These are phyloP conservation scores for Pterocarpus santalinus DNA, from an alignment of 306 rosid genomes.

Conservation along the genomic window DNA sequence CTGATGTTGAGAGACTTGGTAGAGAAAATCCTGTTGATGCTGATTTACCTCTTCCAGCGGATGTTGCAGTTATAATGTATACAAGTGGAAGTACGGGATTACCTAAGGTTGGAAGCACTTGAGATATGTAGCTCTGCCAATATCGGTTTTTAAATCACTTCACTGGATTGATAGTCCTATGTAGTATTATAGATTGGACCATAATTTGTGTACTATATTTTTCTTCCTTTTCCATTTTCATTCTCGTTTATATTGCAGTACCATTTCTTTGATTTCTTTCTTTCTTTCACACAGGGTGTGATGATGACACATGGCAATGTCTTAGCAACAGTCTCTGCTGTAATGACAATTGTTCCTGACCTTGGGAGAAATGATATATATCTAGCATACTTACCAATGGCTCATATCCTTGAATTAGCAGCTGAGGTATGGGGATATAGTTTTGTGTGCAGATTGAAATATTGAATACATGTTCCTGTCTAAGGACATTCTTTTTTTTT, in stretches of 20 bases:
- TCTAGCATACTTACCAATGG: constrained; percentile 86
- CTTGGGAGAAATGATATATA: constrained; percentile 76
- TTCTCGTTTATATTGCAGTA: constrained; percentile 10
- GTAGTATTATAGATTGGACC: constrained; percentile 1
- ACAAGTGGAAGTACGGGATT: constrained; percentile 96
- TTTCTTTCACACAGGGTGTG: constrained; percentile 73
- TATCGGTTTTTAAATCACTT: constrained; percentile 11
- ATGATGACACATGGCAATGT: constrained; percentile 95
- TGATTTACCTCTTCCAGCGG: constrained; percentile 78
- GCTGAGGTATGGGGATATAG: constrained; percentile 74
- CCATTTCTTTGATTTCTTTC: background rate
- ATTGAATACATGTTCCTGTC: constrained; percentile 38
- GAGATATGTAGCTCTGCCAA: constrained; percentile 1
- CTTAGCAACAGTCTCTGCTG: constrained; percentile 86
- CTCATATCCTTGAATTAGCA: constrained; percentile 92
- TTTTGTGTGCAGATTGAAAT: constrained; percentile 27
- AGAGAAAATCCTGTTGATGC: constrained; percentile 67
- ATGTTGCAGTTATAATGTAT: constrained; percentile 92
- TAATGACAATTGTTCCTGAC: constrained; percentile 88
- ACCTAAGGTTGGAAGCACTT: constrained; percentile 76
- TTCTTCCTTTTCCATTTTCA: constrained; percentile 12
- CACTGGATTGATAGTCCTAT: constrained; percentile 19
- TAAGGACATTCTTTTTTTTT: constrained; percentile 7
- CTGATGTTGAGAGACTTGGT: constrained; percentile 75
- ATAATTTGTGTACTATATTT: background rate